These are phyloP conservation scores for Alnus rubra DNA, from an alignment of 306 rosid genomes.

Conservation along the genomic window DNA sequence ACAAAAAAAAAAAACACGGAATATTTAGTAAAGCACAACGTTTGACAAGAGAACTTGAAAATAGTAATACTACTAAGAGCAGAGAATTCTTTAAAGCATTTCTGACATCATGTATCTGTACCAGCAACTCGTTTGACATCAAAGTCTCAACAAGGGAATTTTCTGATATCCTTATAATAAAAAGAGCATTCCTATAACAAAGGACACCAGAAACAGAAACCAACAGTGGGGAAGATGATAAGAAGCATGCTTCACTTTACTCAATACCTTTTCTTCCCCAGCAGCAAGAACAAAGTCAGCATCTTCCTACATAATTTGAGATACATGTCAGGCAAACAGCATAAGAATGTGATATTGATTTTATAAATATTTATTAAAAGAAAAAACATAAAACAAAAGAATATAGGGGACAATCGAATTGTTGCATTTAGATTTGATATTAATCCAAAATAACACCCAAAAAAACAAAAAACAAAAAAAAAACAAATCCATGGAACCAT, in stretches of 20 bases:
- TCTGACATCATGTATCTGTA: background rate
- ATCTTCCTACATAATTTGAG: slow-evolving; percentile 67
- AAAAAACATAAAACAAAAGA: slow-evolving; percentile 6
- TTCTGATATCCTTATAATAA: background rate
- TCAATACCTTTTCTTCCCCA: slow-evolving; percentile 74
- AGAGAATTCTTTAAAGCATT: slow-evolving; percentile 4
- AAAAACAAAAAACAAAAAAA: background rate
- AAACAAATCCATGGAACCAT: background rate
- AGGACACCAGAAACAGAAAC: slow-evolving; percentile 17
- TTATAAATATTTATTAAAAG: background rate
- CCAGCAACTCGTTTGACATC: background rate
- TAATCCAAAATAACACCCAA: background rate
- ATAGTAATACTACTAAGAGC: background rate
- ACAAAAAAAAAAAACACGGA: background rate
- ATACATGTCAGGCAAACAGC: slow-evolving; percentile 34
- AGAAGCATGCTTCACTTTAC: slow-evolving; percentile 6
- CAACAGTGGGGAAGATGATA: slow-evolving; percentile 16
- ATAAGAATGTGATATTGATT: slow-evolving; percentile 5
- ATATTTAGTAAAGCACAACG: background rate
- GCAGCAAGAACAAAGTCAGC: slow-evolving; percentile 75
- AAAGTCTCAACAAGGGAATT: background rate
- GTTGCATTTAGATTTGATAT: background rate
- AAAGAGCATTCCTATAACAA: background rate
- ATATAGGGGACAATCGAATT: background rate
- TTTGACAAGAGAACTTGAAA: background rate